A percentile compares a stretch with the other conserved stretches of the same genome.
These are phyloP conservation scores for Sphaerostilbella broomeana DNA, from an alignment of 2,329 filamentous ascomycete genomes.

Conservation along the genomic window DNA sequence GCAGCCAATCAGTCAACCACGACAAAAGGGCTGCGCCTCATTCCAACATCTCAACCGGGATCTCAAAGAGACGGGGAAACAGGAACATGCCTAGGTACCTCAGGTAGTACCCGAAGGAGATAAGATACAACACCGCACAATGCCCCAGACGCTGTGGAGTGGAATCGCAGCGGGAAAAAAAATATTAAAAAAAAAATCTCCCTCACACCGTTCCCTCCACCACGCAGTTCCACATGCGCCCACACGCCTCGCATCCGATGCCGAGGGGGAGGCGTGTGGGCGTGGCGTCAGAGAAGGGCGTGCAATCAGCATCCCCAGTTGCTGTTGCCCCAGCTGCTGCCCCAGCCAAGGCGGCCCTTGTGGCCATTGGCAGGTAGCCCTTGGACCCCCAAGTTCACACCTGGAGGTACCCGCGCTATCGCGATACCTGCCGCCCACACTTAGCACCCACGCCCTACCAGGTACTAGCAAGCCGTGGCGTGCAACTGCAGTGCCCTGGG, in stretches of 20 bases:
- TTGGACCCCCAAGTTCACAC: slow-evolving; percentile 3
- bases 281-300: slow-evolving; percentile 3
- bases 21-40: slow-evolving; percentile 24
- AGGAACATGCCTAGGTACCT: background rate
- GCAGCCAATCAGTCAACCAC: slow-evolving; percentile 29
- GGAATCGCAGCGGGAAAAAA: slow-evolving; percentile 2
- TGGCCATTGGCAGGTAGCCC: too few relatives aligned
- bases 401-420: slow-evolving; percentile 1
- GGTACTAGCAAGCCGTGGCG: slow-evolving; percentile 7
- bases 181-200: slow-evolving; percentile 2
- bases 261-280: slow-evolving; percentile 3
- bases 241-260: slow-evolving; percentile 9
- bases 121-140: too few relatives aligned
- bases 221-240: slow-evolving; percentile 9
- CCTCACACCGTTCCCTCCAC: slow-evolving; percentile 4
- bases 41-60: slow-evolving; percentile 15
- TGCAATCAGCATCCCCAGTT: slow-evolving; percentile 4
- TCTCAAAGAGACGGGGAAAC: background rate
- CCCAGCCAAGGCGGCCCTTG: too few relatives aligned
- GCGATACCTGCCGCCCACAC: slow-evolving; percentile 5
- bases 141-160: slow-evolving; percentile 4
- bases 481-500: slow-evolving; percentile 9
- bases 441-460: background rate
- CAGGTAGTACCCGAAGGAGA: background rate
- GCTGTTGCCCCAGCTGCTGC: background rate